Evolutionary conservation across 163 green algal genomes (phyloP).

Genomic region (Chlorella variabilis): DNA sequence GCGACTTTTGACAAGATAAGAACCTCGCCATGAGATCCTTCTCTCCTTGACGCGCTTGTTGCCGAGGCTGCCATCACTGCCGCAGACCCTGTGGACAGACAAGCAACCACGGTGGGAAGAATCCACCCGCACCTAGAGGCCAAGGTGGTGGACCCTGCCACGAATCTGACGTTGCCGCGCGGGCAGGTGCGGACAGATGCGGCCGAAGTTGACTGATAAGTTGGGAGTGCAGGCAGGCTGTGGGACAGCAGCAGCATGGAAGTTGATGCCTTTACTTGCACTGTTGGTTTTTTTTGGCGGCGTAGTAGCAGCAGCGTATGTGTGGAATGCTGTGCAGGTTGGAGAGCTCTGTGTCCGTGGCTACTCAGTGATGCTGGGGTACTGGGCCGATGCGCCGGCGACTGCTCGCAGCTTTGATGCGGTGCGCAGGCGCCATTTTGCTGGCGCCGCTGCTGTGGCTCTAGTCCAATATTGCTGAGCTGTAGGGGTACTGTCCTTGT

Average conservation of each 20-base stretch:
- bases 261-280: neutral
- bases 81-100: constrained; percentile 39
- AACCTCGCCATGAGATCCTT: too few relatives aligned
- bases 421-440: too few relatives aligned
- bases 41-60: too few relatives aligned
- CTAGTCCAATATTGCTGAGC: too few relatives aligned
- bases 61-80: neutral
- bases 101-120: constrained; percentile 37
- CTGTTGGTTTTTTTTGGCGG: too few relatives aligned
- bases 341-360: constrained; percentile 47
- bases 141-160: constrained; percentile 19
- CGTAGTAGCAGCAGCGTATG: too few relatives aligned
- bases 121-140: constrained; percentile 48
- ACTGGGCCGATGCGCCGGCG: constrained; percentile 30
- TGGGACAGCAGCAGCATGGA: neutral
- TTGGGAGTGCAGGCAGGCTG: too few relatives aligned
- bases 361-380: constrained; percentile 41
- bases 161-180: neutral
- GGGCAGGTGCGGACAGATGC: constrained; percentile 16
- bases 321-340: constrained; percentile 6
- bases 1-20: too few relatives aligned
- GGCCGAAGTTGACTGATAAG: too few relatives aligned
- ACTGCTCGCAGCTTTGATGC: constrained; percentile 7
- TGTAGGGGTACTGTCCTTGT: too few relatives aligned
- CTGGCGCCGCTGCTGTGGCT: too few relatives aligned